phyloP scores from a whole-genome alignment of 768 basidiomycete genomes.

The Auriscalpium vulgare region DNA sequence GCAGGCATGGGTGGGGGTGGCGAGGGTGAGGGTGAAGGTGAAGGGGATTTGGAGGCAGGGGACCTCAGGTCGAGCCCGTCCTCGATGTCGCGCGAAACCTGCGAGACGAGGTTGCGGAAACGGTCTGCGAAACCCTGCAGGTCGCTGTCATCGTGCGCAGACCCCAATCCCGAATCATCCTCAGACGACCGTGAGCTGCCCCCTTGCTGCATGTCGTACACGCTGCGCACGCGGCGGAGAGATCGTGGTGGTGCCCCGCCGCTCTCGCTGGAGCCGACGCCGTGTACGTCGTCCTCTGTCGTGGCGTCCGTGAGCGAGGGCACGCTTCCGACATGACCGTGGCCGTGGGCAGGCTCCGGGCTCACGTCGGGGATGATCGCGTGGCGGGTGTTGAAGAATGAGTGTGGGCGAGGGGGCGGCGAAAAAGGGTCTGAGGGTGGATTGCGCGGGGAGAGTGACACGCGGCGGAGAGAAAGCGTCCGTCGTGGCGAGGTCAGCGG shows the following conservation, averaged over 20 bases:
- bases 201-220: neutral
- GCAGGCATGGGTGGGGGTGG: neutral
- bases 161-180: neutral
- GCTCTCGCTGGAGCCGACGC: slow-evolving; percentile 2
- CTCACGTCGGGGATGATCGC: slow-evolving; percentile 5
- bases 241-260: neutral
- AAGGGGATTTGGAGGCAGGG: neutral
- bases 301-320: neutral
- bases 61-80: slow-evolving; percentile 32
- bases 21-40: slow-evolving; percentile 3
- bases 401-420: neutral
- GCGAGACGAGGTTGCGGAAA: slow-evolving; percentile 42
- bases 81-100: slow-evolving; percentile 47
- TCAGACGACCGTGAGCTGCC: neutral
- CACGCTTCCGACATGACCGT: neutral
- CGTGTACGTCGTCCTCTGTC: slow-evolving; percentile 5
- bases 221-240: slow-evolving; percentile 1
- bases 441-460: neutral
- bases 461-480: neutral
- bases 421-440: neutral
- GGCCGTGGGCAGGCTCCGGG: neutral
- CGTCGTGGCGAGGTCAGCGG: neutral
- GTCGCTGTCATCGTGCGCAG: slow-evolving; percentile 24
- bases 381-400: slow-evolving; percentile 5
- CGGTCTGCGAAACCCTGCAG: slow-evolving; percentile 38